Conservation (phyloP, 2,329 filamentous ascomycete genomes). For the Nakataea oryzae region DNA sequence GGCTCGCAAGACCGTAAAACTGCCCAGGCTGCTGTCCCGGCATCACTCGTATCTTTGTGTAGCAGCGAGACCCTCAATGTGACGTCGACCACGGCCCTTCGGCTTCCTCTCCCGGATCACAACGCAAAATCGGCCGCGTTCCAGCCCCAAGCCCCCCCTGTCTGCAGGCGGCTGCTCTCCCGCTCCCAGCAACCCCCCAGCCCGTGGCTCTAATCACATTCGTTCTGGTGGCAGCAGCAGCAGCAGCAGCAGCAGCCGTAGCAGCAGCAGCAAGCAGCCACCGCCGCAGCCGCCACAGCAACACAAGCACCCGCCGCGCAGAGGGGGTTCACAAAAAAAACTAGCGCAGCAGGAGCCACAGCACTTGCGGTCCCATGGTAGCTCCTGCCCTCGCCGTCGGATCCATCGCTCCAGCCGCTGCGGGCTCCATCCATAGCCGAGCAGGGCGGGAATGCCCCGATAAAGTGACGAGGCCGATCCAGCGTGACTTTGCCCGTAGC, state of each 20-base stretch:
- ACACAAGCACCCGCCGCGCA: too few relatives aligned
- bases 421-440: background rate
- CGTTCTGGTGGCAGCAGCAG: too few relatives aligned
- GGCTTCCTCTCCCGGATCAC: background rate
- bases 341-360: too few relatives aligned
- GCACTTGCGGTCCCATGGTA: too few relatives aligned
- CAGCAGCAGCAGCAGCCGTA: background rate
- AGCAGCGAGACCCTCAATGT: too few relatives aligned
- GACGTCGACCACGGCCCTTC: background rate
- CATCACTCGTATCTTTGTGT: too few relatives aligned
- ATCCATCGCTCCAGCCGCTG: background rate
- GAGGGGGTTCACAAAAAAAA: too few relatives aligned
- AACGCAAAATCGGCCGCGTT: background rate
- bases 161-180: background rate
- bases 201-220: too few relatives aligned
- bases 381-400: background rate
- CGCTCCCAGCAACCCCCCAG: background rate
- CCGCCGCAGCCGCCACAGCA: background rate
- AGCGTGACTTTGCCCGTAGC: too few relatives aligned
- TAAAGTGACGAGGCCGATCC: background rate
- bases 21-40: too few relatives aligned
- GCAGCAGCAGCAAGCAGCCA: background rate
- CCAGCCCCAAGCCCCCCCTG: background rate
- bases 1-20: too few relatives aligned
- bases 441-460: background rate